Evolutionary conservation across 129 eudicot genomes (phyloP).

Genomic region (Lactuca saligna): DNA sequence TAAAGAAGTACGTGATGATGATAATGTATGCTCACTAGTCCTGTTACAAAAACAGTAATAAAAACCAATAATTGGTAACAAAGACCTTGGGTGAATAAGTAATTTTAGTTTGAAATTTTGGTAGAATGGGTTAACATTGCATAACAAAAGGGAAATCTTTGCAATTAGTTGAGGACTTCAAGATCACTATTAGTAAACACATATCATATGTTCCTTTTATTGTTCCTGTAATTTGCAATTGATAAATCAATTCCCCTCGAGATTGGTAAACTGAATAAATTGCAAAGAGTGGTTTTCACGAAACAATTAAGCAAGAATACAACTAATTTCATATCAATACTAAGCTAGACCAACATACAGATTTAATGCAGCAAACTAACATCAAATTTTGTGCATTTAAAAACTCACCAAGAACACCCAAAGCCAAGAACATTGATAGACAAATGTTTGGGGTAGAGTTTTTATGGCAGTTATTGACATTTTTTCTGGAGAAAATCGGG

Average conservation of each 20-base stretch:
- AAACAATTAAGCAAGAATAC: background rate
- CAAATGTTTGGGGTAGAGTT: constrained; percentile 18
- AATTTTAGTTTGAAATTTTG: too few relatives aligned
- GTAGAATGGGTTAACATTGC: background rate
- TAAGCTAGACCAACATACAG: background rate
- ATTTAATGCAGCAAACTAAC: constrained; percentile 20
- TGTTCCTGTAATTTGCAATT: background rate
- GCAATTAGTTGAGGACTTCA: background rate
- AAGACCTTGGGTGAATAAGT: too few relatives aligned
- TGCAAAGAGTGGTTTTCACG: background rate
- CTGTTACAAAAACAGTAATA: background rate
- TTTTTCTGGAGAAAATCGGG: constrained; percentile 23
- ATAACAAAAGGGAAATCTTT: background rate
- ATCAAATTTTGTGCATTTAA: background rate
- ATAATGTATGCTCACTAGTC: background rate
- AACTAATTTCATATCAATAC: background rate
- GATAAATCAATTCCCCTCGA: too few relatives aligned
- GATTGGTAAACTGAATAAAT: too few relatives aligned
- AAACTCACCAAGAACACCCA: constrained; percentile 26
- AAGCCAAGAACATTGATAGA: background rate
- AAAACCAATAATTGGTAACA: constrained; percentile 2
- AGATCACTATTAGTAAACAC: background rate
- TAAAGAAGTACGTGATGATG: background rate
- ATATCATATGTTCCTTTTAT: background rate
- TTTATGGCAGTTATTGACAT: constrained; percentile 9